Conservation (phyloP, 1,284 basidiomycete genomes). For the Leccinum pallidistipes region DNA sequence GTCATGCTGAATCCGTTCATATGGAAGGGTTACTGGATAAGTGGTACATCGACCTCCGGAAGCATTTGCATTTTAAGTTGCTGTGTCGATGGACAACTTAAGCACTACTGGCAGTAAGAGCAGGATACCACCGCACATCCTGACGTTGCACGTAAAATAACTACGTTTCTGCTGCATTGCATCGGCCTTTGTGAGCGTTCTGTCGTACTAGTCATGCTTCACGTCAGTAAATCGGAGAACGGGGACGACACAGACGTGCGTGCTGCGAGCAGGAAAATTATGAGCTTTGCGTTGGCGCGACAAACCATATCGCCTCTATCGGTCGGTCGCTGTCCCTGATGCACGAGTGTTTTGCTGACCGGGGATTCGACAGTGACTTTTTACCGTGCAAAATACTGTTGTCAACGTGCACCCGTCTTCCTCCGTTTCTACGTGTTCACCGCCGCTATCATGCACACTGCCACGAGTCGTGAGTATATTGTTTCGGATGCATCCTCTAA, state of each 20-base stretch:
- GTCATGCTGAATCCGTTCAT: slow-evolving; percentile 56
- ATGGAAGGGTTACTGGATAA: slow-evolving; percentile 72
- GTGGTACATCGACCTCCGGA: slow-evolving; percentile 76
- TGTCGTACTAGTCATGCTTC: background rate
- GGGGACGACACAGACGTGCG: slow-evolving; percentile 52
- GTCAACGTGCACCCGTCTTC: slow-evolving; percentile 70
- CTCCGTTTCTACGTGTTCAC: slow-evolving; percentile 82
- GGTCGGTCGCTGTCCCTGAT: slow-evolving; percentile 39
- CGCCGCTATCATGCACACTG: slow-evolving; percentile 82
- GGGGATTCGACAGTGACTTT: slow-evolving; percentile 42
- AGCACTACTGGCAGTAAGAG: slow-evolving; percentile 29
- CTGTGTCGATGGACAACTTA: slow-evolving; percentile 36
- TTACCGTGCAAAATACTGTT: slow-evolving; percentile 63
- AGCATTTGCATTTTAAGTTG: slow-evolving; percentile 64
- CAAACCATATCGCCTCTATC: slow-evolving; percentile 78
- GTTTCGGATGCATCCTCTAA: background rate
- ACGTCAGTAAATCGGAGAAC: slow-evolving; percentile 33
- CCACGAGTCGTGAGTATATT: slow-evolving; percentile 51
- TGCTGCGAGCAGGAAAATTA: slow-evolving; percentile 64
- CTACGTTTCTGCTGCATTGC: slow-evolving; percentile 62
- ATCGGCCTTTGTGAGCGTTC: slow-evolving; percentile 75
- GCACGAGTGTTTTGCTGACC: slow-evolving; percentile 6
- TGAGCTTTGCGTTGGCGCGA: slow-evolving; percentile 69
- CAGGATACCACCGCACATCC: slow-evolving; percentile 56
- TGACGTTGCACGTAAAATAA: slow-evolving; percentile 85